phyloP scores from a whole-genome alignment of 257 asterid species.

The Solanum rostratum region DNA sequence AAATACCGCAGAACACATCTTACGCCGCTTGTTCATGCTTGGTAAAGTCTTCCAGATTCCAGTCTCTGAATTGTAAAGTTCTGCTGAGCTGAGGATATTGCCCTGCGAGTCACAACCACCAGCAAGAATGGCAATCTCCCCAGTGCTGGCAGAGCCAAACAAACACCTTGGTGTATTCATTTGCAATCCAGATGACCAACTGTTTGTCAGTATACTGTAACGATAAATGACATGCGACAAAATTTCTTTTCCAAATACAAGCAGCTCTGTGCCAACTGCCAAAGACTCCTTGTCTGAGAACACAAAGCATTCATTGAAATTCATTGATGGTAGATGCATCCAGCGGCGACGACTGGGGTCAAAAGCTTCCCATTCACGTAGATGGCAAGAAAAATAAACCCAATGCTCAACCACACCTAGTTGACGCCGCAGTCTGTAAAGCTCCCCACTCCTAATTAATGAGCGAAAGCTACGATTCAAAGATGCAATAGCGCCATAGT shows the following conservation, averaged over 20 bases:
- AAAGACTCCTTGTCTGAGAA: slow-evolving; percentile 84
- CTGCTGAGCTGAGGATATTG: slow-evolving; percentile 46
- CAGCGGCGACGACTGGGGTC: slow-evolving; percentile 80
- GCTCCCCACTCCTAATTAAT: slow-evolving; percentile 61
- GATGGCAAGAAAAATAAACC: slow-evolving; percentile 92
- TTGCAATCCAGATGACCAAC: slow-evolving; percentile 75
- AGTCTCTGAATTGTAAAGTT: slow-evolving; percentile 40
- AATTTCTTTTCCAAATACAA: slow-evolving; percentile 70
- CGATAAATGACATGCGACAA: slow-evolving; percentile 60
- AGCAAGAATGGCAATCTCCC: slow-evolving; percentile 74
- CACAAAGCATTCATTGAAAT: slow-evolving; percentile 56
- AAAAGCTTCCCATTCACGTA: slow-evolving; percentile 92
- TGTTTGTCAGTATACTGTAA: slow-evolving; percentile 73
- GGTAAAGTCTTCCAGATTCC: slow-evolving; percentile 61
- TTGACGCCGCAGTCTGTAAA: slow-evolving; percentile 54
- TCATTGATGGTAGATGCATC: slow-evolving; percentile 83
- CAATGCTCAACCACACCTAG: slow-evolving; percentile 73
- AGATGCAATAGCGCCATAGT: slow-evolving; percentile 77
- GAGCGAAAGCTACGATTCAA: slow-evolving; percentile 61
- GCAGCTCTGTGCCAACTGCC: slow-evolving; percentile 98
- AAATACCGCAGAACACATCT: slow-evolving; percentile 85
- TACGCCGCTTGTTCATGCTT: slow-evolving; percentile 61
- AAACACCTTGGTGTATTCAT: slow-evolving; percentile 80
- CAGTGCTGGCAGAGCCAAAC: slow-evolving; percentile 83
- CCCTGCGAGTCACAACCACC: slow-evolving; percentile 75